A percentile compares a stretch with the other conserved stretches of the same genome.
Conservation (phyloP, 169 alveolate genomes). For the Eimeria acervulina region DNA sequence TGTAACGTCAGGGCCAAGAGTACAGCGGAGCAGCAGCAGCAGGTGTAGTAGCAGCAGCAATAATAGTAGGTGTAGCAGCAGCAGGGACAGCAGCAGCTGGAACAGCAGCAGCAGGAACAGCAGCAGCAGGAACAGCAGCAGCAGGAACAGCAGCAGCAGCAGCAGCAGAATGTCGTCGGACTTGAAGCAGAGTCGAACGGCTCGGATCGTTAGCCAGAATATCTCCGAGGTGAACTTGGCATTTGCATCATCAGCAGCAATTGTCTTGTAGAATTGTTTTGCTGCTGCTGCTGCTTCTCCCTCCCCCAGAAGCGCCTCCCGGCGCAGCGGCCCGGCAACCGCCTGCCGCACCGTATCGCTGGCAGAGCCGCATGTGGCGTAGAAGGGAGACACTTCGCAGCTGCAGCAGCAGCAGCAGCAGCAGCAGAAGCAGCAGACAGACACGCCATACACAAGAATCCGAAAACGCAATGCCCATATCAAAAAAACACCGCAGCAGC, state of each 20-base stretch:
- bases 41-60: constrained; percentile 7
- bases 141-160: constrained; percentile 4
- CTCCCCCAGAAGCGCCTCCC: constrained; percentile 73
- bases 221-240: constrained; percentile 92
- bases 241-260: constrained; percentile 81
- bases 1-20: neutral
- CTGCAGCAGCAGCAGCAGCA: constrained; percentile 57
- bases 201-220: constrained; percentile 92
- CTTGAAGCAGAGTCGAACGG: constrained; percentile 89
- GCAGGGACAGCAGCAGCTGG: constrained; percentile 16
- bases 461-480: neutral
- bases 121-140: constrained; percentile 27
- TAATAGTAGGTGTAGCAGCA: no score
- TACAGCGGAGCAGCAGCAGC: neutral
- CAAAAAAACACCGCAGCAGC: neutral
- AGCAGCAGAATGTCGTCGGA: constrained; percentile 81
- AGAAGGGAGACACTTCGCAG: constrained; percentile 33
- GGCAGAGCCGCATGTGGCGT: constrained; percentile 43
- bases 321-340: constrained; percentile 76
- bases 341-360: constrained; percentile 49
- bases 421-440: neutral
- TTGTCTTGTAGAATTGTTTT: constrained; percentile 6
- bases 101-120: neutral
- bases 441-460: neutral
- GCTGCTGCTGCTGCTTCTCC: constrained; percentile 63